Percentiles rank a stretch among this genome's conserved stretches.
Evolutionary conservation across 768 basidiomycete genomes (phyloP).

Genomic region (Wakefieldia striispora): DNA sequence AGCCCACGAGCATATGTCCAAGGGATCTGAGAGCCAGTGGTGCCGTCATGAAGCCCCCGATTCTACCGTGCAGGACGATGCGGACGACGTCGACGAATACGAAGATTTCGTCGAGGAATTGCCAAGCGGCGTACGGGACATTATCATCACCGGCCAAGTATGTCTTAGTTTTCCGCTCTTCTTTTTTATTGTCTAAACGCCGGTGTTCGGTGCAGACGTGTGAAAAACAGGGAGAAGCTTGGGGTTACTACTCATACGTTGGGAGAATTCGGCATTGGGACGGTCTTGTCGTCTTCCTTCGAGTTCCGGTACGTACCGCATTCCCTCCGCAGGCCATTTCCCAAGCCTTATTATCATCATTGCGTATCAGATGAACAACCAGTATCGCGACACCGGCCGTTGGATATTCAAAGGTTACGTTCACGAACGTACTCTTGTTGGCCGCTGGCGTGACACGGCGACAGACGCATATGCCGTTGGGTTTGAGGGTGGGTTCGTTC

Average conservation of each 20-base stretch:
- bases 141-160: constrained; percentile 52
- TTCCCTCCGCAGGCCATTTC: neutral
- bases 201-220: constrained; percentile 34
- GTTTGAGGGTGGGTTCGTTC: constrained; percentile 49
- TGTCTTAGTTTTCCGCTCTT: constrained; percentile 6
- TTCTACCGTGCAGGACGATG: constrained; percentile 14
- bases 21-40: constrained; percentile 22
- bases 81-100: constrained; percentile 37
- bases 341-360: constrained; percentile 9
- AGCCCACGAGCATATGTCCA: constrained; percentile 29
- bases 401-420: constrained; percentile 56
- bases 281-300: constrained; percentile 46
- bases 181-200: neutral
- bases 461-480: constrained; percentile 40
- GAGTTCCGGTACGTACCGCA: constrained; percentile 39
- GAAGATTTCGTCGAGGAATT: constrained; percentile 38
- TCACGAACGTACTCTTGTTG: constrained; percentile 48
- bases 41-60: constrained; percentile 19
- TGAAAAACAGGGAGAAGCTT: constrained; percentile 44
- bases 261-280: constrained; percentile 54
- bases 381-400: constrained; percentile 33
- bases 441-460: constrained; percentile 52
- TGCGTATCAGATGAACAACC: constrained; percentile 34
- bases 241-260: constrained; percentile 46
- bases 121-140: constrained; percentile 46